Conservation (phyloP, 1,284 basidiomycete genomes). For the Puccinia coronata region DNA sequence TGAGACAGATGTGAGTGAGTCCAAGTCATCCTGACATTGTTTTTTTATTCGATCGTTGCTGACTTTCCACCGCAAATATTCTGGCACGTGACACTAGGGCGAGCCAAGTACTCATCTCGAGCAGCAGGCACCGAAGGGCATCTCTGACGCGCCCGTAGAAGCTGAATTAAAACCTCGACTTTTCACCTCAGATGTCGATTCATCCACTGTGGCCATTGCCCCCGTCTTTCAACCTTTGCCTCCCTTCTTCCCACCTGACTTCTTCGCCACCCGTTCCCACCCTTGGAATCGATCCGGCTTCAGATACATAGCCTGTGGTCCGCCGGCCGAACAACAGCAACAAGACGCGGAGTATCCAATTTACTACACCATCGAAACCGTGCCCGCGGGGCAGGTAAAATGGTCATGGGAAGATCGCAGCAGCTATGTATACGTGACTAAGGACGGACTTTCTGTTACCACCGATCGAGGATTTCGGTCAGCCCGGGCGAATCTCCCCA, state of each 20-base stretch:
- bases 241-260: constrained; percentile 22
- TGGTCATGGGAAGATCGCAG: constrained; percentile 69
- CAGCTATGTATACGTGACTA: constrained; percentile 70
- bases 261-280: constrained; percentile 45
- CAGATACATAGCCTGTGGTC: constrained; percentile 77
- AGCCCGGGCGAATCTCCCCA: constrained; percentile 81
- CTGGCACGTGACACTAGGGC: too few species aligned
- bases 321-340: constrained; percentile 61
- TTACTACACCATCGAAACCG: constrained; percentile 41
- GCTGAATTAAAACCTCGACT: neutral
- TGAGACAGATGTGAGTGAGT: constrained; percentile 28
- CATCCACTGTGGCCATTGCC: constrained; percentile 33
- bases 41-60: neutral
- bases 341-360: constrained; percentile 8
- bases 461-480: constrained; percentile 89
- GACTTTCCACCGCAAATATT: too few species aligned
- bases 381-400: constrained; percentile 26
- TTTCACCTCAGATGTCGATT: constrained; percentile 23
- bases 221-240: constrained; percentile 44
- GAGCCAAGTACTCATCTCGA: constrained; percentile 12
- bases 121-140: neutral
- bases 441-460: constrained; percentile 73
- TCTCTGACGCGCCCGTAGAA: neutral
- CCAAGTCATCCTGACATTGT: neutral
- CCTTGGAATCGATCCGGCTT: constrained; percentile 59